Base-by-base conservation (phyloP, 2,329 filamentous ascomycete species). In the Alternaria hordeiaustralica region DNA sequence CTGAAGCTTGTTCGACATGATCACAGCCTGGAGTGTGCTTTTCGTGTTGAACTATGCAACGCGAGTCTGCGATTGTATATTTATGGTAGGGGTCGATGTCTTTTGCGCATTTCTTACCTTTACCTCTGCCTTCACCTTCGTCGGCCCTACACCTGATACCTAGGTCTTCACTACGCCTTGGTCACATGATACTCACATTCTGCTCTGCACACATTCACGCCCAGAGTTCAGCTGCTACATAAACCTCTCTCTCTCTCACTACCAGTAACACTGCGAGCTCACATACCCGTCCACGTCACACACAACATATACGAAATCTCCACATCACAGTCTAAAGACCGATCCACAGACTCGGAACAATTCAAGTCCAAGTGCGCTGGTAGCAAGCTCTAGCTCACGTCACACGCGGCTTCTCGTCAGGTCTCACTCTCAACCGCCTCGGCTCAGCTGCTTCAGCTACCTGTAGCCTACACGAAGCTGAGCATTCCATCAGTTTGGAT, bases 1-100 rank as follows among this genome's bases (percentile, higher is more conserved):
- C 55, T 65, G 41, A 36, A 36, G 43, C 41, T 55, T 54, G 55
- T 25, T 53, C 28, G 49, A 56, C 33, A 60, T 68, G 67, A 59
- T 41, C 65, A 53, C 65, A 63, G 33, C 57, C 58, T 63, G 63
- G 67, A 66, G 55, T 64, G 67, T 69, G 67, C 67, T 51, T 47
- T 62, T 49, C 47, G 58, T 61, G 60, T 43, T 56, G 36, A 53
- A 64, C 54, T 64, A 36, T 36, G 30, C 18, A 36, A 33, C 49
- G 5, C 8, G 28, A 33, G 47, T 3, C 49, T 36, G 63, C 25
- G 33, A 58, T 60, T 36, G 55, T 65, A 50, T 59, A 63, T 61
- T 23, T 7, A 33, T 12, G 23, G 18, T 18, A 55, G 51, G 36
- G 30, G 33, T 63, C 26, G 21, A 30, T 57, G 13, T 13, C 13